Conservation (phyloP, 805 yeast species). For the Ogataea angusta region DNA sequence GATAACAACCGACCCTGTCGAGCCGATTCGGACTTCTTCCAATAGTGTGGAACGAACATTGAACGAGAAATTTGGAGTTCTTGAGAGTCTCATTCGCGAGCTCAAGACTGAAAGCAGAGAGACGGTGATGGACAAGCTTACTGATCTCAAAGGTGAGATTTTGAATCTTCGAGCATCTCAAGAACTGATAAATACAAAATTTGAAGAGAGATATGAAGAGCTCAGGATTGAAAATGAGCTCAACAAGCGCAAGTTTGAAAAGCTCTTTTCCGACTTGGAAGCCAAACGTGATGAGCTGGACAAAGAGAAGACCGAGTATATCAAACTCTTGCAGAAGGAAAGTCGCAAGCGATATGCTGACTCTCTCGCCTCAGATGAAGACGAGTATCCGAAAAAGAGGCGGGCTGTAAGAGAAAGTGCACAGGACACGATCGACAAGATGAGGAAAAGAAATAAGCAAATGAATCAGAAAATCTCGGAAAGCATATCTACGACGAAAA, state of each 20-base stretch:
- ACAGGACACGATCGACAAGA: constrained; percentile 11
- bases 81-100: constrained; percentile 20
- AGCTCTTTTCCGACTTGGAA: constrained; percentile 24
- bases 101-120: constrained; percentile 16
- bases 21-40: neutral
- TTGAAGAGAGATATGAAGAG: constrained; percentile 66
- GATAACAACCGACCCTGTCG: neutral
- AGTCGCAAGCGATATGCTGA: constrained; percentile 14
- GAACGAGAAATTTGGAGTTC: constrained; percentile 10
- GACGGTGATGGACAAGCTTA: constrained; percentile 19
- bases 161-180: constrained; percentile 24
- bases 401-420: constrained; percentile 1
- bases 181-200: constrained; percentile 56
- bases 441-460: constrained; percentile 13
- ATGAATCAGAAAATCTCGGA: constrained; percentile 16
- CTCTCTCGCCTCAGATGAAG: constrained; percentile 8
- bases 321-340: constrained; percentile 19
- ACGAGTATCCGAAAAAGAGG: constrained; percentile 3
- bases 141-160: constrained; percentile 23
- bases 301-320: constrained; percentile 25
- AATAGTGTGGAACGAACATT: neutral
- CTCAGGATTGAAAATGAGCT: constrained; percentile 48
- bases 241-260: constrained; percentile 25
- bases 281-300: constrained; percentile 27
- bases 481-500: constrained; percentile 13